Evolutionary conservation across 2,329 filamentous ascomycete genomes (phyloP), one percentile per base, ranked within the genome.

Genomic region (Colletotrichum nymphaeae): DNA sequence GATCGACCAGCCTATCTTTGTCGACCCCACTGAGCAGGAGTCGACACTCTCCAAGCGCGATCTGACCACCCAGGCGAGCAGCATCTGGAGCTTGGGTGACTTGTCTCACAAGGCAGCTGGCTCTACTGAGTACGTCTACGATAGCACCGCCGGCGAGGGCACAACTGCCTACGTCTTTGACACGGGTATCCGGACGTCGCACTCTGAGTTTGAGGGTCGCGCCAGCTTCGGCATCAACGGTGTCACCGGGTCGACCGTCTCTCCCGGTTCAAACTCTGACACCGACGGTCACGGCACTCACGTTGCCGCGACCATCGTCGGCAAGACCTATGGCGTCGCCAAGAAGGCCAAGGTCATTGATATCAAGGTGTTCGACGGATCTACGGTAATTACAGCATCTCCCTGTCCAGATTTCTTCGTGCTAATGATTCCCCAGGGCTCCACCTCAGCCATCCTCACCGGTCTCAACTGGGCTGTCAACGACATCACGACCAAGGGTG

Each of bases 111-210:
- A 78, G 19, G 80, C 76, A 12, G 76, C 79, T 24, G 80, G 80
- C 24, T 78, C 76, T 12, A 80, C 64, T 4, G 77, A 79, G 57
- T 82, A 80, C 42, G 69, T 68, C 16, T 82, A 80, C 35, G 77
- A 80, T 12, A 26, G 52, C 5, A 73, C 69, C 0, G 76, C 77
- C 1, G 78, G 79, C 4, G 28, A 75, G 26, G 77, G 75, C 1
- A 63, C 65, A 8, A 84, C 79, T 64, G 79, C 81, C 42, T 87
- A 86, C 69, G 74, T 87, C 4, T 79, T 87, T 66, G 86, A 87
- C 74, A 85, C 84, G 0, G 85, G 86, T 66, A 83, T 87, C 64
- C 79, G 78, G 11, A 79, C 77, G 14, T 66, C 78, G 1, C 86
- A 87, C 72, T 67, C 77, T 68, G 77, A 80, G 37, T 81, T 80